Conservation (phyloP, 2,329 filamentous ascomycete genomes). For the Stenocarpella maydis region DNA sequence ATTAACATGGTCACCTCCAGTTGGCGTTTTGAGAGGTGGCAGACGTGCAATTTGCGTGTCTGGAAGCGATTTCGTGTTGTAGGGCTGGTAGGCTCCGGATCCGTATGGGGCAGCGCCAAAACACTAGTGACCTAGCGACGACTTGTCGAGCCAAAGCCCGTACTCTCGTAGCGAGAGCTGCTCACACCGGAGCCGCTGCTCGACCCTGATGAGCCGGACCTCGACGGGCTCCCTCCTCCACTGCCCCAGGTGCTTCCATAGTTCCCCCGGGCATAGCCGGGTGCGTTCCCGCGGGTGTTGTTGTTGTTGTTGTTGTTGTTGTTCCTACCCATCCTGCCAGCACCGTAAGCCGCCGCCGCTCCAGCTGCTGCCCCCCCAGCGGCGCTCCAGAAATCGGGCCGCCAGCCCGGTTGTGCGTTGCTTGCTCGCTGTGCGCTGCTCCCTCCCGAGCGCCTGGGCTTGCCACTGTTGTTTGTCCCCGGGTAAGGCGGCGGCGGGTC, state of each 20-base stretch:
- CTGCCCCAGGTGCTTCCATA: slow-evolving; percentile 46
- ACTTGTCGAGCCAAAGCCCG: slow-evolving; percentile 76
- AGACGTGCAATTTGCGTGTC: neutral
- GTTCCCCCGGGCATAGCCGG: slow-evolving; percentile 21
- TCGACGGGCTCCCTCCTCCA: slow-evolving; percentile 46
- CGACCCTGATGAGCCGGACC: slow-evolving; percentile 45
- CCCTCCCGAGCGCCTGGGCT: neutral
- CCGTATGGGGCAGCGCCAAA: neutral
- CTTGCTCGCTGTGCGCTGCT: slow-evolving; percentile 37
- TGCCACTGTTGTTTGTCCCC: slow-evolving; percentile 45
- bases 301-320: slow-evolving; percentile 47
- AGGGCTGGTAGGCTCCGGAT: neutral
- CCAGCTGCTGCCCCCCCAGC: slow-evolving; percentile 60
- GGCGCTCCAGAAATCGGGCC: slow-evolving; percentile 79
- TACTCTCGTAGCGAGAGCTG: slow-evolving; percentile 67
- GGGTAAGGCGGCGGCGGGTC: slow-evolving; percentile 65
- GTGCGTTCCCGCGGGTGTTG: slow-evolving; percentile 36
- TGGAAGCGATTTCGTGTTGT: neutral
- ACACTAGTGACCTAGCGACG: slow-evolving; percentile 52
- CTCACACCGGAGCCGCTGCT: slow-evolving; percentile 45
- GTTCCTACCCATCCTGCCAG: slow-evolving; percentile 59
- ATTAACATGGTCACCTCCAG: slow-evolving; percentile 27
- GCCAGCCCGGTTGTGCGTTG: slow-evolving; percentile 61
- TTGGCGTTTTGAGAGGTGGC: neutral
- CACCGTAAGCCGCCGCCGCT: slow-evolving; percentile 73